Evolutionary conservation across 805 yeast species (phyloP).

Genomic region (Blastobotrys muscicola): DNA sequence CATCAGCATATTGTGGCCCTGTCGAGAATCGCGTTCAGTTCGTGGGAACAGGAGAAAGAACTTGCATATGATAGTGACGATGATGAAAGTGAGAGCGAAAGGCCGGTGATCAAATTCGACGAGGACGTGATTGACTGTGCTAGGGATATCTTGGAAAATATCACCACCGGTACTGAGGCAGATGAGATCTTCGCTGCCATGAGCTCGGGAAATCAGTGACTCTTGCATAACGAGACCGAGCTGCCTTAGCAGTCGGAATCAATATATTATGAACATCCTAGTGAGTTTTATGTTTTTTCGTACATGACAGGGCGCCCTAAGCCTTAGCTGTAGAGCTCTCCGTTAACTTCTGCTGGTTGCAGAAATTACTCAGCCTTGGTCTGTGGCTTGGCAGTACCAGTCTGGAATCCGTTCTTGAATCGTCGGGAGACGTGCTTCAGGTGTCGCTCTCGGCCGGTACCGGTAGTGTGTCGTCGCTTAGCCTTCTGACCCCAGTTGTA

Average conservation of each 20-base stretch:
- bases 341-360: too few relatives aligned
- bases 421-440: conserved; percentile 94
- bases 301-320: too few relatives aligned
- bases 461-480: conserved; percentile 99
- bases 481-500: conserved; percentile 99
- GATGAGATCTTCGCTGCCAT: conserved; percentile 64
- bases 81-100: conserved; percentile 34
- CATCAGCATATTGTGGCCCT: conserved; percentile 19
- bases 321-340: too few relatives aligned
- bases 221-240: not conserved
- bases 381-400: conserved; percentile 56
- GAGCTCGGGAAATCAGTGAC: conserved; percentile 26
- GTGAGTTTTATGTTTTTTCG: too few relatives aligned
- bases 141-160: conserved; percentile 56
- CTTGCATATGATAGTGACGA: conserved; percentile 6
- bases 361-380: too few relatives aligned
- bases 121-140: conserved; percentile 59
- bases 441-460: conserved; percentile 99
- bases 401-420: conserved; percentile 98
- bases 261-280: too few relatives aligned
- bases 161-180: conserved; percentile 68
- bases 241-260: too few relatives aligned
- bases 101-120: conserved; percentile 48
- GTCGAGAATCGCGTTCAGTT: conserved; percentile 21
- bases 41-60: conserved; percentile 1